phyloP scores from a whole-genome alignment of 192 early-diverging fungal genomes.

The Spizellomyces punctatus region DNA sequence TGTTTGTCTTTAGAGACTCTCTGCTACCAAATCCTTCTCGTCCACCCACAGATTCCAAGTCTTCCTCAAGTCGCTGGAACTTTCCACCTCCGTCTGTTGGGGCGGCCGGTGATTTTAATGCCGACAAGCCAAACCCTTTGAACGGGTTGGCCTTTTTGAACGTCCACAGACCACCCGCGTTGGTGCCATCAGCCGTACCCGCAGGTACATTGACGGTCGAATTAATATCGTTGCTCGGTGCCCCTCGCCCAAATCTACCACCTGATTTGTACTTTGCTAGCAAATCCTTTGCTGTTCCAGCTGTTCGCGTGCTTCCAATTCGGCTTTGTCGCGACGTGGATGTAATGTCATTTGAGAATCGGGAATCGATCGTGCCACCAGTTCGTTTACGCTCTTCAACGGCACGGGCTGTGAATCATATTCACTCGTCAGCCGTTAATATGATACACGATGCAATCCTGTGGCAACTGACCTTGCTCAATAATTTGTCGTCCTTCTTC shows the following conservation, averaged over 20 bases:
- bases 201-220: neutral
- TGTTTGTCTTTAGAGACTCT: no score
- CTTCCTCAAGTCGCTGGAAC: constrained; percentile 20
- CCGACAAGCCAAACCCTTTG: constrained; percentile 8
- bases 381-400: constrained; percentile 30
- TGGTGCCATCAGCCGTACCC: neutral
- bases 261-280: constrained; percentile 39
- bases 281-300: constrained; percentile 33
- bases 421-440: neutral
- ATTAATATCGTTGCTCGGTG: neutral
- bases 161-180: neutral
- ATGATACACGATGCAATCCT: neutral
- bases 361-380: neutral
- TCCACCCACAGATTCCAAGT: constrained; percentile 3
- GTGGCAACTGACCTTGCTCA: constrained; percentile 44
- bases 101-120: neutral
- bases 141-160: constrained; percentile 17
- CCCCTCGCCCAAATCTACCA: neutral
- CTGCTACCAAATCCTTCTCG: no score
- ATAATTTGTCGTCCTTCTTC: constrained; percentile 52
- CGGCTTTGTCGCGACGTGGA: constrained; percentile 9
- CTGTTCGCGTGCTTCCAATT: neutral
- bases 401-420: constrained; percentile 13
- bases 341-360: neutral
- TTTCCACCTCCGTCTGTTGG: constrained; percentile 7